Evolutionary conservation across 139 green algal species (phyloP), one percentile per base, ranked within the genome.

Genomic region (Haematococcus lacustris): DNA sequence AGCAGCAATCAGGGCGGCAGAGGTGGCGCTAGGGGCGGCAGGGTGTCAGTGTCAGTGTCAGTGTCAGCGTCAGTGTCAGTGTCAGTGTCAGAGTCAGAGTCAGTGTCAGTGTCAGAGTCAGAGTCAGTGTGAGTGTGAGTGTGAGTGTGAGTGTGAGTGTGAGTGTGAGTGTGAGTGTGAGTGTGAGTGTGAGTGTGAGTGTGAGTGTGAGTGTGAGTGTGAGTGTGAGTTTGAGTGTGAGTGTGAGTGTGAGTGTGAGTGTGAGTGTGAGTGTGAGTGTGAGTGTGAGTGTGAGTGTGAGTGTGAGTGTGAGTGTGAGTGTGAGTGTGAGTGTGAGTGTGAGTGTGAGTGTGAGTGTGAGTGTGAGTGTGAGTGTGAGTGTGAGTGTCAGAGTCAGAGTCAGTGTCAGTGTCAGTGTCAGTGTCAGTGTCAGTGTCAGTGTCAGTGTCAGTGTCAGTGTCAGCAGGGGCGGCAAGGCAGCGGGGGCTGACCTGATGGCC

Each of bases 341-440:
- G 33, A 5, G 32, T 63, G 60, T 60, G 35, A 57, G 25, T 53
- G 47, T 66, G 35, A 28, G 34, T 67, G 30, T 67, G 47, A 32
- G 51, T 74, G 30, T 67, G 51, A 34, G 67, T 21, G 43, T 13
- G 35, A 38, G 37, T 34, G 25, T 38, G 69, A 38, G 28, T 41
- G 17, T 69, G 62, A 30, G 34, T 7, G 17, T 41, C 3, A 47
- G 62, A 13, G 34, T 69, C 6, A 13, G 35, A 17, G 7, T 51
- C 21, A 47, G 35, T 69, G 62, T 69, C 21, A 17, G 62, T 51
- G 53, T 69, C 21, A 47, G 35, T 41, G 62, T 69, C 30, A 37
- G 28, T 41, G 62, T 69, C 28, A 51, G 53, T 63, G 53, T 63
- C 26, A 37, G 53, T 63, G 53, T 63, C 26, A 37, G 53, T 63